Percentiles rank a stretch among this genome's conserved stretches.
Evolutionary conservation across 164 flowering plant genomes (phyloP).

Genomic region (Sedum album): DNA sequence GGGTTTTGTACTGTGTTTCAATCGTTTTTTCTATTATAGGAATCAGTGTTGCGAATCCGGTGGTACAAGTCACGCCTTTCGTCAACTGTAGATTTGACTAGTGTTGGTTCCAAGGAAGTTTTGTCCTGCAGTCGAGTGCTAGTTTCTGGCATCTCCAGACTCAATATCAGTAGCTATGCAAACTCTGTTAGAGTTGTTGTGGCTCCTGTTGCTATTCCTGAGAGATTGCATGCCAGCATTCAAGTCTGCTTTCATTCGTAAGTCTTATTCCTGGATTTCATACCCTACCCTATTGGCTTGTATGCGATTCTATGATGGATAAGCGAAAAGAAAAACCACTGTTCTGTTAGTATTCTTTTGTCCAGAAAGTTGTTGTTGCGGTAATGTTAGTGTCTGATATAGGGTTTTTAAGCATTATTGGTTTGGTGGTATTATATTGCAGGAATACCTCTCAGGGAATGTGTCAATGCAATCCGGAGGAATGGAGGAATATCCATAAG

Average conservation of each 20-base stretch:
- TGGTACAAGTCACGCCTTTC: conserved; percentile 29
- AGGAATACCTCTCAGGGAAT: conserved; percentile 73
- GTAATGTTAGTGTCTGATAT: not conserved
- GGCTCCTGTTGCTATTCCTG: conserved; percentile 49
- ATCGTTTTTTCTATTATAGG: conserved; percentile 25
- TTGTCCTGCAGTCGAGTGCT: conserved; percentile 53
- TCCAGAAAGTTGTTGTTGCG: not conserved
- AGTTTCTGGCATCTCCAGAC: conserved; percentile 58
- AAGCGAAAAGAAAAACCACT: too few species aligned
- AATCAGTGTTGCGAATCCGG: conserved; percentile 38
- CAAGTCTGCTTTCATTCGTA: conserved; percentile 73
- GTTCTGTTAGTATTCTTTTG: too few species aligned
- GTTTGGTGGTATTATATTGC: conserved; percentile 10
- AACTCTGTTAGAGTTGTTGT: conserved; percentile 56
- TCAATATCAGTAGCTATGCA: conserved; percentile 51
- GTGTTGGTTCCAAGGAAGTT: conserved; percentile 24
- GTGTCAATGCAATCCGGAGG: conserved; percentile 66
- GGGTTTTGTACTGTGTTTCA: not conserved
- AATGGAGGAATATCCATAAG: conserved; percentile 54
- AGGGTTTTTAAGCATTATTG: too few species aligned
- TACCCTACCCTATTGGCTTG: too few species aligned
- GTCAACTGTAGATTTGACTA: conserved; percentile 13
- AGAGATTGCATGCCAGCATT: conserved; percentile 45
- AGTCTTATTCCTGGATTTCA: conserved; percentile 11
- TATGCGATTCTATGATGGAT: too few species aligned